Conservation (phyloP, 2,329 filamentous ascomycete genomes). For the Alternaria gaisen region DNA sequence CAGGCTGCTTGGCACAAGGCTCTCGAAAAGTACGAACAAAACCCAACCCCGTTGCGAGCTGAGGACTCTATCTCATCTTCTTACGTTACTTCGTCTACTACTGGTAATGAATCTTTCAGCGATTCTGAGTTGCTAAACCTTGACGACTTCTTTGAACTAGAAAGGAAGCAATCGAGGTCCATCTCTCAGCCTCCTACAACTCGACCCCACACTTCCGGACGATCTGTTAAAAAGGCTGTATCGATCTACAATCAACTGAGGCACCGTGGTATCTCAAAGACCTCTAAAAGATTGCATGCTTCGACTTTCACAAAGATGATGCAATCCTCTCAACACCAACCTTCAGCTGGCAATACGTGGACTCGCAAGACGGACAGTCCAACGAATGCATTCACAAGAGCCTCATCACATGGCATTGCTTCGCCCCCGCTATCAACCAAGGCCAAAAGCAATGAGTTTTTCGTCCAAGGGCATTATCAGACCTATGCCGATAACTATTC, state of each 20-base stretch:
- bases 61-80: conserved; percentile 39
- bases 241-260: conserved; percentile 32
- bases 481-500: conserved; percentile 37
- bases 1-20: conserved; percentile 64
- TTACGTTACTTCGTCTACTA: conserved; percentile 38
- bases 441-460: conserved; percentile 34
- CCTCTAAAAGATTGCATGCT: conserved; percentile 27
- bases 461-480: conserved; percentile 29
- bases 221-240: conserved; percentile 38
- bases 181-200: conserved; percentile 48
- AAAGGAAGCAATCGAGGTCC: conserved; percentile 37
- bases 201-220: conserved; percentile 27
- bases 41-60: conserved; percentile 52
- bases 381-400: conserved; percentile 60
- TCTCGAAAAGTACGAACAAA: conserved; percentile 61
- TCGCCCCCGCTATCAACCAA: conserved; percentile 43
- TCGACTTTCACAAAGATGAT: conserved; percentile 60
- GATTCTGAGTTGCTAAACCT: conserved; percentile 46
- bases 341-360: conserved; percentile 61
- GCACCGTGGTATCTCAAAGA: conserved; percentile 36
- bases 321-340: conserved; percentile 59
- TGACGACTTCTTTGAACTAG: conserved; percentile 40
- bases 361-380: conserved; percentile 58
- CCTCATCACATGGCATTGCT: conserved; percentile 43
- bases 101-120: conserved; percentile 42